A percentile compares a stretch with the other conserved stretches of the same genome.
phyloP scores from a whole-genome alignment of 257 asterid species.

The Handroanthus guayacan region DNA sequence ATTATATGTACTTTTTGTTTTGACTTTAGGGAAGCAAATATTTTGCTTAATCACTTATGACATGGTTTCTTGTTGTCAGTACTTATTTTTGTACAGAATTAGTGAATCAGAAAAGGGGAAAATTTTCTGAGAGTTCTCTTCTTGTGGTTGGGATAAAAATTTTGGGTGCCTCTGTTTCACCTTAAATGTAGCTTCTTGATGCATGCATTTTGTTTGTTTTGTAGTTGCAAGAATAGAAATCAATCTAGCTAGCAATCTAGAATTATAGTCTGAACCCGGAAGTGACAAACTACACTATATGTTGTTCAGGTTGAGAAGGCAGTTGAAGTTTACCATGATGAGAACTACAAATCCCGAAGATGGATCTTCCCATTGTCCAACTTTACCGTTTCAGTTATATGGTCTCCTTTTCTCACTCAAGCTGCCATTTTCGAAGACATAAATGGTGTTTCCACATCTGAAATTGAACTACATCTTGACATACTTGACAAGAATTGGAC shows the following conservation, averaged over 20 bases:
- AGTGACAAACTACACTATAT: background rate
- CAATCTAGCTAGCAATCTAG: background rate
- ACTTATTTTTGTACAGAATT: background rate
- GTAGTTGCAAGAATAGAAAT: background rate
- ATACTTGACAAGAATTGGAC: conserved; percentile 74
- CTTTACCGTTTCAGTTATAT: conserved; percentile 64
- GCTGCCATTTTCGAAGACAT: conserved; percentile 70
- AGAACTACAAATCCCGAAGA: conserved; percentile 58
- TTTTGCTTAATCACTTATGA: background rate
- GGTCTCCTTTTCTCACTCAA: conserved; percentile 84
- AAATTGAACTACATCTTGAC: conserved; percentile 73
- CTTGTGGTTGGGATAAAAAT: background rate
- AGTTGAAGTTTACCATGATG: conserved; percentile 72
- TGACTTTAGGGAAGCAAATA: background rate
- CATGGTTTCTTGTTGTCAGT: conserved; percentile 3
- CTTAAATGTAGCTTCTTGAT: too few relatives aligned
- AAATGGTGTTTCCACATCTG: conserved; percentile 71
- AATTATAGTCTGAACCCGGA: background rate
- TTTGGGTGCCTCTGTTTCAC: background rate
- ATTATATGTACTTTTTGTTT: background rate
- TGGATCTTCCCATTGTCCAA: conserved; percentile 78
- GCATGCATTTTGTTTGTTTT: background rate
- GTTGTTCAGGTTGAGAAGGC: conserved; percentile 67
- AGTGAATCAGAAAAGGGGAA: background rate
- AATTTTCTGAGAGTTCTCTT: background rate